Percentiles rank a stretch among this genome's conserved stretches.
These are phyloP conservation scores for Ulota crispa DNA, from an alignment of 225 moss, liverwort and hornwort species.

Conservation along the genomic window DNA sequence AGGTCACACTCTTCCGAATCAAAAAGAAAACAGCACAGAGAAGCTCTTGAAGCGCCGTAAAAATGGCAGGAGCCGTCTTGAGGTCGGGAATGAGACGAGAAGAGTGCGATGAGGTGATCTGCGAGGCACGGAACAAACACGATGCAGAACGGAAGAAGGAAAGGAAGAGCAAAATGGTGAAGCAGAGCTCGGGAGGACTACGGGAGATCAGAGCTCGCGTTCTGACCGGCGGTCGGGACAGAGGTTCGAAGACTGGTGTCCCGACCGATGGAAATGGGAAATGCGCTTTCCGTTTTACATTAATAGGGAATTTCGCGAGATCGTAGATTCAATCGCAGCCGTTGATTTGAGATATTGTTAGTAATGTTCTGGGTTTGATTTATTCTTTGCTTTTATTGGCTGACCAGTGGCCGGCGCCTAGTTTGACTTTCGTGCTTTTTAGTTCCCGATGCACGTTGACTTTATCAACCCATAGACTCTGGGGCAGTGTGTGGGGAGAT, in stretches of 20 bases:
- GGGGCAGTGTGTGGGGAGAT: too few species aligned
- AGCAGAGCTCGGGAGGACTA: neutral
- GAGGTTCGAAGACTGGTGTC: accelerated
- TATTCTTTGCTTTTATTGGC: neutral
- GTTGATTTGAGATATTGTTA: neutral
- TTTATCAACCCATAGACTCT: too few species aligned
- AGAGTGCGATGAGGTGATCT: neutral
- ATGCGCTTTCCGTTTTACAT: too few species aligned
- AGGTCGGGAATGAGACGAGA: neutral
- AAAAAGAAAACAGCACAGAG: neutral
- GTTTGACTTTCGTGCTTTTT: neutral
- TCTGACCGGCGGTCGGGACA: neutral
- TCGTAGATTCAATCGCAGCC: slow-evolving; percentile 13
- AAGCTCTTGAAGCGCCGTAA: neutral
- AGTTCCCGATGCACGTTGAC: neutral
- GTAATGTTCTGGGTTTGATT: neutral
- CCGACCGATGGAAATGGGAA: neutral
- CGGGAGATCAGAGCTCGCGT: neutral
- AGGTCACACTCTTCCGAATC: neutral
- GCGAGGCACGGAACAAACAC: neutral
- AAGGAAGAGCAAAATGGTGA: neutral
- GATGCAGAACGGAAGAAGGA: neutral
- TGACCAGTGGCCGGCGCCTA: neutral
- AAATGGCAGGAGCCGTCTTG: neutral
- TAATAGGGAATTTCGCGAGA: neutral